Conservation (phyloP, 148 eudicot genomes). For the Hydrangea macrophylla region DNA sequence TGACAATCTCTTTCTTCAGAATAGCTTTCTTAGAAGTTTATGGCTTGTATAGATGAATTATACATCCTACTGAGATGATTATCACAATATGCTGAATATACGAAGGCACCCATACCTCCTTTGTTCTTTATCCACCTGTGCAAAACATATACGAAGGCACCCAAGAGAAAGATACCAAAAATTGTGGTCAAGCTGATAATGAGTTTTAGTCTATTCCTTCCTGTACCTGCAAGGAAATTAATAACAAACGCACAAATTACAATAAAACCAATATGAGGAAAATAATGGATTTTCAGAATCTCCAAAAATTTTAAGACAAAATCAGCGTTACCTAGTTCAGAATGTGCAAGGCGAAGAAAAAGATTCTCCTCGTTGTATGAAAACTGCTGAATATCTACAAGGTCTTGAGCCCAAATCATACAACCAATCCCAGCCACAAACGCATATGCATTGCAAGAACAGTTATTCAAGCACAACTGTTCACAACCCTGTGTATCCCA, state of each 20-base stretch:
- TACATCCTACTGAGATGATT: no score
- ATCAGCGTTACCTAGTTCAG: constrained; percentile 20
- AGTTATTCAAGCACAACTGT: constrained; percentile 10
- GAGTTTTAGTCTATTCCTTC: background rate
- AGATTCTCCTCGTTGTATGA: constrained; percentile 10
- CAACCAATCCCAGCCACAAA: constrained; percentile 5
- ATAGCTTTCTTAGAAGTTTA: no score
- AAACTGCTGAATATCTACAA: constrained; percentile 13
- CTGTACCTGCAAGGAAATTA: constrained; percentile 8
- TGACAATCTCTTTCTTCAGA: no score
- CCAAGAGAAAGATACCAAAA: constrained; percentile 6
- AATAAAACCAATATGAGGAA: background rate
- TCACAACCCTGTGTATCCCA: background rate
- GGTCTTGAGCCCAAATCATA: constrained; percentile 6
- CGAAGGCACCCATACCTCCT: constrained; percentile 5
- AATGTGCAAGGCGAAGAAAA: constrained; percentile 12
- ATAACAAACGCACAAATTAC: no score
- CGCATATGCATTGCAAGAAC: constrained; percentile 17
- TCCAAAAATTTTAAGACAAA: no score
- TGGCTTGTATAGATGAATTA: no score
- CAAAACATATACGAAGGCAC: constrained; percentile 2
- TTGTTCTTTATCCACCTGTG: background rate
- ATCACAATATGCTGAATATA: no score
- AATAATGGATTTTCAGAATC: no score
- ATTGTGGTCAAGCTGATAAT: constrained; percentile 9